Evolutionary conservation across 805 yeast species (phyloP), one percentile per base, ranked within the genome.

Genomic region (Candida gorgasii): DNA sequence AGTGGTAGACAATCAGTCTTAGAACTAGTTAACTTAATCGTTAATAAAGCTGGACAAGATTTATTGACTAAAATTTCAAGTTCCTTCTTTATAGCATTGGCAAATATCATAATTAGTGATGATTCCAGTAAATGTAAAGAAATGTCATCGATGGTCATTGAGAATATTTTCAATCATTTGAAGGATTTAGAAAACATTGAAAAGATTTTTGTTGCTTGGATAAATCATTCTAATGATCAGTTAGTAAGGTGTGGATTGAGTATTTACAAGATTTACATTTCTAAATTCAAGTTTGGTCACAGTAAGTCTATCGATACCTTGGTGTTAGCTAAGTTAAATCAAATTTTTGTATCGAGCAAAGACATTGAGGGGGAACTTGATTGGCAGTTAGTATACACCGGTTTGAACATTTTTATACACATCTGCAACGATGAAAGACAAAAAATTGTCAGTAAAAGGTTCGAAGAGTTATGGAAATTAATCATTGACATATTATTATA

Each of bases 1-100:
- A 74, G 79, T 31, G 99, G 99, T 40, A 74, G 97, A 40, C 84
- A 84, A 50, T 87, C 97, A 0, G 95, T 89, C 2, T 78, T 93
- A 86, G 98, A 93, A 54, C 70, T 92, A 54, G 70, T 92, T 36
- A 85, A 84, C 53, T 67, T 80, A 50, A 73, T 93, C 42, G 69
- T 92, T 13, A 69, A 73, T 34, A 88, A 86, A 55, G 75, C 89
- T 2, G 78, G 83, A 3, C 61, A 70, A 6, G 83, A 79, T 1
- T 61, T 87, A 33, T 54, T 87, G 17, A 66, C 72, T 6, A 83
- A 78, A 43, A 60, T 89, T 24, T 70, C 90, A 1, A 69, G 87
- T 0, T 82, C 96, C 1, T 86, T 90, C 54, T 93, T 89, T 57
- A 84, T 90, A 38, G 87, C 89, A 0, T 69, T 93, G 43, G 82